A percentile compares a stretch with the other conserved stretches of the same genome.
phyloP scores from a whole-genome alignment of 2,329 filamentous ascomycete genomes.

The Diaporthe helianthi region DNA sequence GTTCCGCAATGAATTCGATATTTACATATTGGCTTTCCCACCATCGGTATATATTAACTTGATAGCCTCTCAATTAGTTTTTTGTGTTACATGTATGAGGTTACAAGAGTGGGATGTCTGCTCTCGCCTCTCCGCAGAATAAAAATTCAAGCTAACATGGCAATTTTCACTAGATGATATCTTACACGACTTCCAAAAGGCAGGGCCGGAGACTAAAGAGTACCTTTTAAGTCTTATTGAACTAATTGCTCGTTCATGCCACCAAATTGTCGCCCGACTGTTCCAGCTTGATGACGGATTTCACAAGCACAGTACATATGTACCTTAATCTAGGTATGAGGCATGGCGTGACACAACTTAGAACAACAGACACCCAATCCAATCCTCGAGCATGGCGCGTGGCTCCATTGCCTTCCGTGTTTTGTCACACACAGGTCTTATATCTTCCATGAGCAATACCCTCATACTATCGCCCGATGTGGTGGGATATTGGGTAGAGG shows the following conservation, averaged over 20 bases:
- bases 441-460: neutral
- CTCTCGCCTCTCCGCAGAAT: too few relatives aligned
- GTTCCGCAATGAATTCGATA: neutral
- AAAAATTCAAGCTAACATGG: neutral
- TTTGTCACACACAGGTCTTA: neutral
- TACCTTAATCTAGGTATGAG: too few relatives aligned
- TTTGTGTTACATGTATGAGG: neutral
- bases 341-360: conserved; percentile 1
- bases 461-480: neutral
- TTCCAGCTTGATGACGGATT: neutral
- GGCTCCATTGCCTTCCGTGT: neutral
- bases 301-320: neutral
- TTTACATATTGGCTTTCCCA: neutral
- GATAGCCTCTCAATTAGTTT: neutral
- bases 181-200: neutral
- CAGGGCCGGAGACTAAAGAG: neutral
- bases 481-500: neutral
- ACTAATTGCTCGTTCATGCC: neutral
- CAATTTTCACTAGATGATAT: neutral
- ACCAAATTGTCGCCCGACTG: neutral
- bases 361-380: neutral
- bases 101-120: neutral
- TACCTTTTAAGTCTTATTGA: neutral
- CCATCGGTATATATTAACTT: neutral
- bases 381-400: neutral